Conservation (phyloP, 495 filamentous ascomycete species). For the Annulohypoxylon bovei region DNA sequence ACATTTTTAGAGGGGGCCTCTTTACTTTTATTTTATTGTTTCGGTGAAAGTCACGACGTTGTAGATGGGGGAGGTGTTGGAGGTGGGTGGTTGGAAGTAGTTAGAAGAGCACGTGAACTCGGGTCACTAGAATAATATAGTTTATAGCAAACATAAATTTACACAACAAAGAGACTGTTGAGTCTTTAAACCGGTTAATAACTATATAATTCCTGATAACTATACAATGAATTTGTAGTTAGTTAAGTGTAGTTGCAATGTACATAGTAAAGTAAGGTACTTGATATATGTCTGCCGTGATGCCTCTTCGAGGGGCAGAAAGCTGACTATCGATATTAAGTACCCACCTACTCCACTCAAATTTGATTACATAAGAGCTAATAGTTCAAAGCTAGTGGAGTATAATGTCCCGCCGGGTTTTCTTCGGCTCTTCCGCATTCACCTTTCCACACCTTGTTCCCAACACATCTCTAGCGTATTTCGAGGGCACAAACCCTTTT, state of each 20-base stretch:
- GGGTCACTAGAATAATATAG: neutral
- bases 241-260: neutral
- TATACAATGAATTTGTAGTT: neutral
- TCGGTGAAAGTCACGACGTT: neutral
- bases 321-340: neutral
- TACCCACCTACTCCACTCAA: no score
- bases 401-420: conserved; percentile 17
- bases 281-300: neutral
- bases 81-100: neutral
- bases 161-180: neutral
- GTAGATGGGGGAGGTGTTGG: neutral
- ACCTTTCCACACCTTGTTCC: conserved; percentile 18
- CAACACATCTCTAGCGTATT: conserved; percentile 35
- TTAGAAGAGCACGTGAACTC: neutral
- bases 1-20: conserved; percentile 43
- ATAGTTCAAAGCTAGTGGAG: neutral
- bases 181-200: neutral
- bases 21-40: neutral
- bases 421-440: conserved; percentile 30
- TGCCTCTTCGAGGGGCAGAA: neutral
- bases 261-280: neutral
- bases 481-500: conserved; percentile 47
- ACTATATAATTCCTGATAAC: neutral
- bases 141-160: neutral
- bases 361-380: neutral